Conservation (phyloP, 805 yeast genomes). For the Candida maesae region DNA sequence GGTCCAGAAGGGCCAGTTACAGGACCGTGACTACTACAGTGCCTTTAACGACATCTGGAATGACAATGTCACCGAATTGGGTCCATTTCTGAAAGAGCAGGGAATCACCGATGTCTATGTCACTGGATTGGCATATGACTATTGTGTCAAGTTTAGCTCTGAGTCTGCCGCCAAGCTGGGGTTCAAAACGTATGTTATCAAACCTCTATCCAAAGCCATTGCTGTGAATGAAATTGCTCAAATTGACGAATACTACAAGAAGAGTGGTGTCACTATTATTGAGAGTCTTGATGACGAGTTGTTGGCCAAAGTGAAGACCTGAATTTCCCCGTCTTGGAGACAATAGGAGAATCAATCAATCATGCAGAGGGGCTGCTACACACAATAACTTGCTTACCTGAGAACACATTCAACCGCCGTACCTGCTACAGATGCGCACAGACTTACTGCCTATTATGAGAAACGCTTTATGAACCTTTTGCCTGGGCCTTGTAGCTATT, state of each 20-base stretch:
- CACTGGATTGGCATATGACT: conserved; percentile 85
- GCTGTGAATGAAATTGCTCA: conserved; percentile 37
- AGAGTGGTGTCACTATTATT: conserved; percentile 32
- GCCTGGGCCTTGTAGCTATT: too few relatives aligned
- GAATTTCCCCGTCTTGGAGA: background rate
- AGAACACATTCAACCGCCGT: too few relatives aligned
- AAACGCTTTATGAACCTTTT: background rate
- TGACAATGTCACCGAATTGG: conserved; percentile 63
- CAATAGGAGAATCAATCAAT: too few relatives aligned
- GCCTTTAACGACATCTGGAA: conserved; percentile 83
- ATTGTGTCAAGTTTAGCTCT: conserved; percentile 78
- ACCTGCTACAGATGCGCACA: too few relatives aligned
- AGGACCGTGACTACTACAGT: conserved; percentile 81
- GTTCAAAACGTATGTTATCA: conserved; percentile 58
- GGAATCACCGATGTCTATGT: conserved; percentile 59
- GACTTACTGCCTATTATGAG: background rate
- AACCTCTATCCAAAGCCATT: conserved; percentile 55
- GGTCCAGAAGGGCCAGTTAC: conserved; percentile 67
- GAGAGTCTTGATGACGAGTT: conserved; percentile 14
- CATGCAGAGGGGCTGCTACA: too few relatives aligned
- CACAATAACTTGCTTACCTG: too few relatives aligned
- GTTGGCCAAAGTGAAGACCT: background rate
- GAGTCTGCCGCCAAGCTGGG: conserved; percentile 62
- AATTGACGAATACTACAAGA: conserved; percentile 33
- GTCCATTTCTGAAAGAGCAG: conserved; percentile 40